phyloP scores from a whole-genome alignment of 768 basidiomycete genomes.

The Sutorius australiensis region DNA sequence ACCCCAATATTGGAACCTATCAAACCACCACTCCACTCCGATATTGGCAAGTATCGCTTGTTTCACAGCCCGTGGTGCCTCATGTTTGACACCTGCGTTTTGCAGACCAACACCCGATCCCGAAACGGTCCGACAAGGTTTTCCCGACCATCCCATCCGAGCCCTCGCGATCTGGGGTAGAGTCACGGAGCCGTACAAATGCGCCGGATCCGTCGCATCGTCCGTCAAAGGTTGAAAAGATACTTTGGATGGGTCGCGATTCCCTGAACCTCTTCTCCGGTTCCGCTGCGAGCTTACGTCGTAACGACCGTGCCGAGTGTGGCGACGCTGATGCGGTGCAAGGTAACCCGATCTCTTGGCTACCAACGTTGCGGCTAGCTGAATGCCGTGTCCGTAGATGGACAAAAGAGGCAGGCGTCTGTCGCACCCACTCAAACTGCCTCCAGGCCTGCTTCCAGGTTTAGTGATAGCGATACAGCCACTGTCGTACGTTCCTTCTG shows the following conservation, averaged over 20 bases:
- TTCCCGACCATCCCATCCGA: background rate
- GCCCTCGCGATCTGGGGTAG: conserved; percentile 4
- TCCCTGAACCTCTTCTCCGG: conserved; percentile 30
- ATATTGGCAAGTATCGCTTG: conserved; percentile 13
- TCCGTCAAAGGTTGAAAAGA: conserved; percentile 32
- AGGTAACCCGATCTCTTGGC: conserved; percentile 17
- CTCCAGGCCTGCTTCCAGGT: conserved; percentile 12
- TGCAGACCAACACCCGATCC: conserved; percentile 14
- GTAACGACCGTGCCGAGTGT: conserved; percentile 12
- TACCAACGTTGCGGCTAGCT: background rate
- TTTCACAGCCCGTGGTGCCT: background rate
- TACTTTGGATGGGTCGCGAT: conserved; percentile 30
- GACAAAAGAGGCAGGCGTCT: conserved; percentile 12
- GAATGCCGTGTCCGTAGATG: conserved; percentile 12
- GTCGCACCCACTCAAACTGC: conserved; percentile 1
- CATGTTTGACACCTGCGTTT: background rate
- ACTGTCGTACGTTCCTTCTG: conserved; percentile 12
- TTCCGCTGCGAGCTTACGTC: conserved; percentile 4
- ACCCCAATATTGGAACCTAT: conserved; percentile 23
- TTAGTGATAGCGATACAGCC: conserved; percentile 23
- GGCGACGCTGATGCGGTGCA: conserved; percentile 20
- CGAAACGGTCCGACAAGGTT: conserved; percentile 3
- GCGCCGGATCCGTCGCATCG: conserved; percentile 14
- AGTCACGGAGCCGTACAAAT: conserved; percentile 1
- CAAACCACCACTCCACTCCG: conserved; percentile 3